Conservation (phyloP, 306 rosid species). For the Cicer chorassanicum region DNA sequence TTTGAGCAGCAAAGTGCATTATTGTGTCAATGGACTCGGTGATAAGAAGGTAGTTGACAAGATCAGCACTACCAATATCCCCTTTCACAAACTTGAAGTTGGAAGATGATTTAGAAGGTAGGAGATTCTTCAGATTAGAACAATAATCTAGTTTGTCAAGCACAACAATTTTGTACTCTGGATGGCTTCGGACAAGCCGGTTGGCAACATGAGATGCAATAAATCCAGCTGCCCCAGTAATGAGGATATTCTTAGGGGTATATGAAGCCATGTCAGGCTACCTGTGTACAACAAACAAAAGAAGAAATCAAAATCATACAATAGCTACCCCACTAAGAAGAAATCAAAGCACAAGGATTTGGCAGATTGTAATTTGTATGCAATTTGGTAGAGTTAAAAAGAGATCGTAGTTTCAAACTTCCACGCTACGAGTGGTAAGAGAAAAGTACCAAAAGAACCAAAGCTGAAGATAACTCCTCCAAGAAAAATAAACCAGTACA, state of each 20-base stretch:
- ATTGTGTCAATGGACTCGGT: constrained; percentile 67
- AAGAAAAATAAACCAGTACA: constrained; percentile 7
- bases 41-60: constrained; percentile 64
- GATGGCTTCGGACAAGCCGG: constrained; percentile 58
- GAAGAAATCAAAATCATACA: not conserved
- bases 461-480: not conserved
- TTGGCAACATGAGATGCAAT: constrained; percentile 72
- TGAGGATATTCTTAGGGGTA: constrained; percentile 69
- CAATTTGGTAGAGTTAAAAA: not conserved
- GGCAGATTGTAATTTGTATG: not conserved
- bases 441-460: constrained; percentile 1
- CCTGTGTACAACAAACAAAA: constrained; percentile 41
- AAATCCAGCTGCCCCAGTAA: constrained; percentile 71
- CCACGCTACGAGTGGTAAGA: not conserved
- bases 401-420: not conserved
- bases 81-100: constrained; percentile 71
- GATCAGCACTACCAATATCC: constrained; percentile 69
- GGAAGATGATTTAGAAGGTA: constrained; percentile 61
- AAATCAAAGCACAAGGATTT: not conserved
- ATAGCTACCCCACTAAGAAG: not conserved
- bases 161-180: constrained; percentile 66
- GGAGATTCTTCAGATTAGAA: constrained; percentile 64
- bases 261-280: constrained; percentile 53
- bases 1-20: constrained; percentile 76
- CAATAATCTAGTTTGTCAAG: constrained; percentile 75